These are phyloP conservation scores for Pisolithus tinctorius DNA, from an alignment of 768 basidiomycete genomes.

Conservation along the genomic window DNA sequence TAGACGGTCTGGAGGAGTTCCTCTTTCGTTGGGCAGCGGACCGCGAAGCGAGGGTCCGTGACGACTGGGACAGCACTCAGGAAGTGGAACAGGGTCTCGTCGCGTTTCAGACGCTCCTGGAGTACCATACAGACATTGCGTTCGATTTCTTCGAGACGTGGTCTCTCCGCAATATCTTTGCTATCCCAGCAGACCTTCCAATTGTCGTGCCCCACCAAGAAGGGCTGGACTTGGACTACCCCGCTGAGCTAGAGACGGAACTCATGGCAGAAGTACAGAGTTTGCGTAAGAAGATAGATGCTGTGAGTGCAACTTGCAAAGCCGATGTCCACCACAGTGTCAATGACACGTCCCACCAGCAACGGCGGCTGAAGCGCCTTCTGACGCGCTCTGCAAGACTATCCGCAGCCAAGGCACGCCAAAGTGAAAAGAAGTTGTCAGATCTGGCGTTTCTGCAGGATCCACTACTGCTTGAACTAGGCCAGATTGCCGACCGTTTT, in stretches of 20 bases:
- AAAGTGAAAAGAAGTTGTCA: conserved; percentile 38
- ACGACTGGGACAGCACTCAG: conserved; percentile 53
- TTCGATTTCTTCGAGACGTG: conserved; percentile 91
- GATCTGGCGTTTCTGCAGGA: conserved; percentile 39
- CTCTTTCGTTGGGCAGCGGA: conserved; percentile 68
- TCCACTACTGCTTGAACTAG: conserved; percentile 34
- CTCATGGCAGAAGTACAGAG: conserved; percentile 64
- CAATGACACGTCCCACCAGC: conserved; percentile 32
- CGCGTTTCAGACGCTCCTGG: conserved; percentile 82
- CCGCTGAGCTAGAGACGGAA: conserved; percentile 52
- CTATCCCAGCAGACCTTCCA: conserved; percentile 60
- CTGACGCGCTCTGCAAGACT: conserved; percentile 46
- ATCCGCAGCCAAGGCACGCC: conserved; percentile 39
- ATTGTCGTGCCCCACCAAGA: conserved; percentile 74
- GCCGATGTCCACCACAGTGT: conserved; percentile 3
- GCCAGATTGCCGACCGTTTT: conserved; percentile 34
- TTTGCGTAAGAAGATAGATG: conserved; percentile 58
- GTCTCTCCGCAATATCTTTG: conserved; percentile 84
- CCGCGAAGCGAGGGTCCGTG: conserved; percentile 41
- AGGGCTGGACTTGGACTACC: conserved; percentile 56
- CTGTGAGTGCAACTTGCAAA: conserved; percentile 41
- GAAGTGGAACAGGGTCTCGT: conserved; percentile 78
- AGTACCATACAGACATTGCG: conserved; percentile 83
- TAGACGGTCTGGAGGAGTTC: conserved; percentile 76
- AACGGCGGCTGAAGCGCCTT: conserved; percentile 56